These are phyloP conservation scores for Escallonia herrerae DNA, from an alignment of 129 eudicot genomes.

Conservation along the genomic window DNA sequence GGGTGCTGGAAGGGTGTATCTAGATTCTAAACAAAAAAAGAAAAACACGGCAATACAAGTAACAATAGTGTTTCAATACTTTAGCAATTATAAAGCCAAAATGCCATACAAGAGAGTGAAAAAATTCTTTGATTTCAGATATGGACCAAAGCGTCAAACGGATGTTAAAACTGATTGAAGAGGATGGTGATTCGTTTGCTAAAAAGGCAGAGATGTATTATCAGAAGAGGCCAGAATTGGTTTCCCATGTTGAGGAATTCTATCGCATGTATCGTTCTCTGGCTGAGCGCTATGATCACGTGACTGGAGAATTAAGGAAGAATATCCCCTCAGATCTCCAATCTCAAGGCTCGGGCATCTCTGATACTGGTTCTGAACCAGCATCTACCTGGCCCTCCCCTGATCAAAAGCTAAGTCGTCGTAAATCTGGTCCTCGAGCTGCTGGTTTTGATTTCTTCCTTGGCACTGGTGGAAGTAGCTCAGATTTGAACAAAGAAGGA, in stretches of 20 bases:
- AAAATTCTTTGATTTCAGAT: slow-evolving; percentile 48
- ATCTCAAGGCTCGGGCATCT: slow-evolving; percentile 63
- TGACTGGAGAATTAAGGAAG: slow-evolving; percentile 65
- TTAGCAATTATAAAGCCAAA: slow-evolving; percentile 10
- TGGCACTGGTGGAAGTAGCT: slow-evolving; percentile 47
- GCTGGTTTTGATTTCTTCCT: slow-evolving; percentile 78
- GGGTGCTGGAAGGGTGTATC: slow-evolving; percentile 12
- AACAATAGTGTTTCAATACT: slow-evolving; percentile 16
- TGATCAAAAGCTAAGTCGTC: slow-evolving; percentile 32
- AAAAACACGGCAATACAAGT: slow-evolving; percentile 10
- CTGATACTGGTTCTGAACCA: slow-evolving; percentile 55
- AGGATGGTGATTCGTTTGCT: slow-evolving; percentile 85
- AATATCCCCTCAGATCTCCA: slow-evolving; percentile 68
- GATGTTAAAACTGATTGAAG: slow-evolving; percentile 85
- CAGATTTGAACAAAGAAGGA: slow-evolving; percentile 61
- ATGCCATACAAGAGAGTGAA: slow-evolving; percentile 22
- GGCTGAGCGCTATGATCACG: slow-evolving; percentile 80
- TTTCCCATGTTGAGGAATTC: slow-evolving; percentile 70
- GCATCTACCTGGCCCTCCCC: slow-evolving; percentile 35
- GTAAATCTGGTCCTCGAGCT: slow-evolving; percentile 54
- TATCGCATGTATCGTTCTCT: slow-evolving; percentile 73
- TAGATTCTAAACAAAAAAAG: too few species aligned
- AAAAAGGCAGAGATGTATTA: slow-evolving; percentile 94
- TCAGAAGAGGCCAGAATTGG: slow-evolving; percentile 65
- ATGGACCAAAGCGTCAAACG: slow-evolving; percentile 81